Evolutionary conservation across 768 basidiomycete genomes (phyloP).

Genomic region (Pleurotus eryngii): DNA sequence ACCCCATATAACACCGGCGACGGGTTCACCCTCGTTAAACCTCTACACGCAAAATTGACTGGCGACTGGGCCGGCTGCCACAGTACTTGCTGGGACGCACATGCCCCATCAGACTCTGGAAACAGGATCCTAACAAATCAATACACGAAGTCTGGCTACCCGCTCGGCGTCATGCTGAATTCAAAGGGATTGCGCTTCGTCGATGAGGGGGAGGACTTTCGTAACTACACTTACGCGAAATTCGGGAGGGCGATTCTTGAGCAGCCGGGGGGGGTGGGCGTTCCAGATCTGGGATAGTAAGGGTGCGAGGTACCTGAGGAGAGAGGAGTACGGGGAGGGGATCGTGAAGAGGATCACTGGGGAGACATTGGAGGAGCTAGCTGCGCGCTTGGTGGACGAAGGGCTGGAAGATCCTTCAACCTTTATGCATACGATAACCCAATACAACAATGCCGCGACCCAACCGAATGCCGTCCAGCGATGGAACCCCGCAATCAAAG

Average conservation of each 20-base stretch:
- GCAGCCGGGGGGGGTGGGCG: slow-evolving; percentile 55
- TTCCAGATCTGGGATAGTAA: slow-evolving; percentile 67
- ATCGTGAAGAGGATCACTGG: slow-evolving; percentile 56
- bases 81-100: slow-evolving; percentile 69
- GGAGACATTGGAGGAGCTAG: slow-evolving; percentile 45
- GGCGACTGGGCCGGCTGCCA: slow-evolving; percentile 76
- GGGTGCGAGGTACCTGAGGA: slow-evolving; percentile 39
- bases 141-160: slow-evolving; percentile 73
- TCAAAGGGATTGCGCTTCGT: slow-evolving; percentile 56
- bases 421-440: slow-evolving; percentile 43
- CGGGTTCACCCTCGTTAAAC: slow-evolving; percentile 50
- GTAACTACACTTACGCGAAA: slow-evolving; percentile 72
- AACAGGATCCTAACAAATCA: slow-evolving; percentile 62
- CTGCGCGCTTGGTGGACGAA: slow-evolving; percentile 37
- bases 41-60: slow-evolving; percentile 48
- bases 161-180: slow-evolving; percentile 70
- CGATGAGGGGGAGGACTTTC: slow-evolving; percentile 69
- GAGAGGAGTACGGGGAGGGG: slow-evolving; percentile 64
- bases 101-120: slow-evolving; percentile 48
- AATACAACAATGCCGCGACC: slow-evolving; percentile 50
- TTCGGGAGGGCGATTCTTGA: slow-evolving; percentile 57
- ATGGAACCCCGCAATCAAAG: slow-evolving; percentile 68
- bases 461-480: slow-evolving; percentile 32
- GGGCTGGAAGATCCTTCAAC: slow-evolving; percentile 41
- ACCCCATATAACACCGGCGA: slow-evolving; percentile 73